These are phyloP conservation scores for Piper longum DNA, from an alignment of 164 flowering plant species.

Conservation along the genomic window DNA sequence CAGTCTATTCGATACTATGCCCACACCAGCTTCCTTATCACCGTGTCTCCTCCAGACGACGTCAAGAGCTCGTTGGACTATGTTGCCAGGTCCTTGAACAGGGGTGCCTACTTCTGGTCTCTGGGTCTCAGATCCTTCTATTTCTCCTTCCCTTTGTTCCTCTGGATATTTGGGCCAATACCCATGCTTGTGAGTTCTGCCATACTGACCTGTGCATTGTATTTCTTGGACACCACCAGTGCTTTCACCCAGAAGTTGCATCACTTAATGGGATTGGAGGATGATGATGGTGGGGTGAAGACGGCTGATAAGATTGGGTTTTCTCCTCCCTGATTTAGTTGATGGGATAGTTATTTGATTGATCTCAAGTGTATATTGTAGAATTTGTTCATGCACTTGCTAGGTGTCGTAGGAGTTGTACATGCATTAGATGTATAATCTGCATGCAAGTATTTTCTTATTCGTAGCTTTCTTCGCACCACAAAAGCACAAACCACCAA, in stretches of 20 bases:
- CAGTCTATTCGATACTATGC: slow-evolving; percentile 75
- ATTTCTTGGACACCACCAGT: slow-evolving; percentile 38
- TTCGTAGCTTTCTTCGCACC: too few relatives aligned
- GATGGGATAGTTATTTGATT: too few relatives aligned
- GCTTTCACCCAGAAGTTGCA: slow-evolving; percentile 8
- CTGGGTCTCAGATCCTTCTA: slow-evolving; percentile 67
- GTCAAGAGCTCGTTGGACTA: slow-evolving; percentile 30
- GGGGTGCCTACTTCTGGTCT: slow-evolving; percentile 81
- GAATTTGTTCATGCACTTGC: too few relatives aligned
- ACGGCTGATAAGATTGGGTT: too few relatives aligned
- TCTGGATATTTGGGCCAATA: slow-evolving; percentile 88
- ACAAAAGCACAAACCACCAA: too few relatives aligned
- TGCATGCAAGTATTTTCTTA: too few relatives aligned
- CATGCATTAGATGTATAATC: too few relatives aligned
- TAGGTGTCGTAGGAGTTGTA: too few relatives aligned
- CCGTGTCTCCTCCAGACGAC: slow-evolving; percentile 19
- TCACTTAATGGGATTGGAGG: not conserved
- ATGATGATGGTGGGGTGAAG: not conserved
- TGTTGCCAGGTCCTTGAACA: slow-evolving; percentile 43
- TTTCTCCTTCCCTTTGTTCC: slow-evolving; percentile 67
- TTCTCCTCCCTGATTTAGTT: too few relatives aligned
- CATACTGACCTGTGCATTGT: slow-evolving; percentile 36
- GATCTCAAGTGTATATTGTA: too few relatives aligned
- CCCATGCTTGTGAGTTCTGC: slow-evolving; percentile 55
- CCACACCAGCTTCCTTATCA: slow-evolving; percentile 11